Percentiles rank a stretch among this genome's conserved stretches.
These are phyloP conservation scores for Amanita thiersii DNA, from an alignment of 768 basidiomycete species.

Conservation along the genomic window DNA sequence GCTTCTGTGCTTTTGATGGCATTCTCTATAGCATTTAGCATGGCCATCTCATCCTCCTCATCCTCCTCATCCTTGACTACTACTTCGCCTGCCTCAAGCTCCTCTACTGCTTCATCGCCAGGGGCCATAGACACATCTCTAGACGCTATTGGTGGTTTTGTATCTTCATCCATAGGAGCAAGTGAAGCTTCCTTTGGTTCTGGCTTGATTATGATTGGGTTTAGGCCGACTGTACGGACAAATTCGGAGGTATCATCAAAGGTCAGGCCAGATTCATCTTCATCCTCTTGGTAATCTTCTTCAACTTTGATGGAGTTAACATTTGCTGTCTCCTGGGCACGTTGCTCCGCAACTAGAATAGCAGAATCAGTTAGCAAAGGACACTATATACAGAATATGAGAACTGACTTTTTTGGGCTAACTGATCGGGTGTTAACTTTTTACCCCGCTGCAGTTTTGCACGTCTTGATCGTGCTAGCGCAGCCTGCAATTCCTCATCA, in stretches of 20 bases:
- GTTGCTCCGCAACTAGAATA: slow-evolving; percentile 56
- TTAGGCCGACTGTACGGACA: slow-evolving; percentile 74
- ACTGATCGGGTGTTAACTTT: slow-evolving; percentile 73
- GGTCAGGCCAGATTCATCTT: slow-evolving; percentile 53
- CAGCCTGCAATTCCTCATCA: slow-evolving; percentile 96
- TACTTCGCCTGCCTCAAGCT: slow-evolving; percentile 78
- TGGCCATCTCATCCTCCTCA: slow-evolving; percentile 58
- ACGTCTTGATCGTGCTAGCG: slow-evolving; percentile 77
- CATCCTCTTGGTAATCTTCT: slow-evolving; percentile 34
- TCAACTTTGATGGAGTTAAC: slow-evolving; percentile 37
- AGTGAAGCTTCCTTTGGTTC: slow-evolving; percentile 32
- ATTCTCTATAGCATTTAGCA: slow-evolving; percentile 72
- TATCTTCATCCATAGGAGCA: slow-evolving; percentile 14
- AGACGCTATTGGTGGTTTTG: slow-evolving; percentile 31
- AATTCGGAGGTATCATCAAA: slow-evolving; percentile 98
- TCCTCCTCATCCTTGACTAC: slow-evolving; percentile 73
- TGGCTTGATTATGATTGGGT: slow-evolving; percentile 44
- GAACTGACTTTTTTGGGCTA: slow-evolving; percentile 64
- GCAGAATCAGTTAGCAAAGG: slow-evolving; percentile 8
- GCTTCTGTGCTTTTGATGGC: slow-evolving; percentile 57
- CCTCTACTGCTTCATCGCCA: slow-evolving; percentile 58
- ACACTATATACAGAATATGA: not conserved
- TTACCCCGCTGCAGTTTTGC: slow-evolving; percentile 73
- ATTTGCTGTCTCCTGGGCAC: slow-evolving; percentile 41
- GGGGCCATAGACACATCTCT: slow-evolving; percentile 49